Evolutionary conservation across 257 asterid species (phyloP), one percentile per base, ranked within the genome.

Genomic region (Lycium ferocissimum): DNA sequence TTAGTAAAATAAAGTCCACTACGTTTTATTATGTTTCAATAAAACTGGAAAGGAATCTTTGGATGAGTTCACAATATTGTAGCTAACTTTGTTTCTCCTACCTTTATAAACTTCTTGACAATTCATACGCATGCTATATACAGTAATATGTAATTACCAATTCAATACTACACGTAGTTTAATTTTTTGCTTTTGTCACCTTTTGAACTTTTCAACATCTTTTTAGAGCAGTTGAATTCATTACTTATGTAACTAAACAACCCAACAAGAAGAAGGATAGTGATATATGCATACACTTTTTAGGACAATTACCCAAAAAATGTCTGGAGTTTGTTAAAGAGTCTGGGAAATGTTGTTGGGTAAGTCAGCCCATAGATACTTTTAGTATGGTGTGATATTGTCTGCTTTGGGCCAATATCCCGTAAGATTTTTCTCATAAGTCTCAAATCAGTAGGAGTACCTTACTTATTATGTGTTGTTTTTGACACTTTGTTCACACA

Each of bases 321-420:
- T 59, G 18, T 59, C 18, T 57, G 62, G 62, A 57, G n/a, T 57
- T 15, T 15, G 2, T 15, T 40, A 40, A 40, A 40, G 45, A 40
- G 45, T 40, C 45, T 40, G 45, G 45, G 45, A 40, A 40, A 40
- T 5, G 45, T 57, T 15, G 18, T 15, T 57, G 17, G 18, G 62
- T 57, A 40, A 40, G 45, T 14, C 62, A 57, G 20, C 18, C 18
- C 20, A 57, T 40, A 57, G 2, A 72, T 72, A 43, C 10, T 43
- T 43, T 2, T 43, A 72, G 43, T 2, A 33, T 2, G 5, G 45
- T 33, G 1, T 66, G 73, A 6, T 66, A 66, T 35, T 35, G 0
- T 33, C 1, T 3, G 11, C 0, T 66, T 13, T 13, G 2, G 20
- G 0, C 0, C 1, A 15, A 15, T 26, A 26, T 3, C 11, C 13